phyloP scores from a whole-genome alignment of 108 stramenopile species.

The Schizochytrium sp. region DNA sequence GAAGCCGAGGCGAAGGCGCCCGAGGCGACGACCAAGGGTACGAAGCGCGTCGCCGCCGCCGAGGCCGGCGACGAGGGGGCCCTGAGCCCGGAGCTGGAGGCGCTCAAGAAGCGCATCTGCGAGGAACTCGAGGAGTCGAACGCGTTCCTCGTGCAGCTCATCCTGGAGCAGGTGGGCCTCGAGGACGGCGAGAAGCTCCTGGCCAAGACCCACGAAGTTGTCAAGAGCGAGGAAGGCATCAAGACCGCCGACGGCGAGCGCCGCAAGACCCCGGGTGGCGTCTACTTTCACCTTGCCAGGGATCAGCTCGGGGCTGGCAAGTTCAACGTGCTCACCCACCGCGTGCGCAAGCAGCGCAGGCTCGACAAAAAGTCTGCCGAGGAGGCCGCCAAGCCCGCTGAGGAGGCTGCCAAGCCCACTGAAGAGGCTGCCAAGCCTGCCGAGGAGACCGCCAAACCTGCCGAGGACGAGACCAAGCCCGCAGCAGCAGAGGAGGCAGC shows the following conservation, averaged over 20 bases:
- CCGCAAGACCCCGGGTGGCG: not conserved
- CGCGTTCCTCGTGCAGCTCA: not conserved
- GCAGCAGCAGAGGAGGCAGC: no score
- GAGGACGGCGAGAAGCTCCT: not conserved
- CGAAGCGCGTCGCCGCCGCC: not conserved
- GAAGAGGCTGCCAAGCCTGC: not conserved
- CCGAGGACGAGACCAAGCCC: not conserved
- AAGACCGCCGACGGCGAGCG: not conserved
- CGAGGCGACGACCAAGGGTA: not conserved
- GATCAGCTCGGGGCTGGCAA: not conserved
- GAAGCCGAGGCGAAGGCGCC: not conserved
- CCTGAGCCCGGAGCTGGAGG: not conserved
- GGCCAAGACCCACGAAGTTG: not conserved
- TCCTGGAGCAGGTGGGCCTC: not conserved
- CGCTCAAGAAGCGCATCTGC: not conserved
- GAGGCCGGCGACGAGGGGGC: not conserved
- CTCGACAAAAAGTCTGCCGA: not conserved
- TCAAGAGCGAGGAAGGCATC: not conserved
- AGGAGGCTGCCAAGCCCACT: not conserved
- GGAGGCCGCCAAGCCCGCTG: not conserved
- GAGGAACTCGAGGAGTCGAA: not conserved
- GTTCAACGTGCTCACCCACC: not conserved
- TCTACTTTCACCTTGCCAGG: not conserved
- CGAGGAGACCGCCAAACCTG: not conserved
- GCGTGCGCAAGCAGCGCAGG: not conserved